These are phyloP conservation scores for Trypanosoma theileri DNA, from an alignment of 208 protist genomes.

Conservation along the genomic window DNA sequence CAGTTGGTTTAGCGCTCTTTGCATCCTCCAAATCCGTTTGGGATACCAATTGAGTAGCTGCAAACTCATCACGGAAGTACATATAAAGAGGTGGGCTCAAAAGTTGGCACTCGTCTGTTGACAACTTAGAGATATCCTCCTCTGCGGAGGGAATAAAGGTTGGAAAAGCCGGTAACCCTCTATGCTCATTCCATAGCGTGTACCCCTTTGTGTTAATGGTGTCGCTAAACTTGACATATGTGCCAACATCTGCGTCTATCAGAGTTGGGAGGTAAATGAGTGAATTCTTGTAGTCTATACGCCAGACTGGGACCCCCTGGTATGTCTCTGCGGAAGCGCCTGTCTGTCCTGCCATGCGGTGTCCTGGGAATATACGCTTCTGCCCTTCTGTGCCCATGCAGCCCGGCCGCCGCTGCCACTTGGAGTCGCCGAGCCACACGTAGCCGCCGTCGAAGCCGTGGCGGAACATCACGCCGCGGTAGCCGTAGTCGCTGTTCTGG, in stretches of 20 bases:
- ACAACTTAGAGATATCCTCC: slow-evolving; percentile 83
- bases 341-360: slow-evolving; percentile 90
- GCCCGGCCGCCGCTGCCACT: slow-evolving; percentile 91
- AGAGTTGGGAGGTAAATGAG: slow-evolving; percentile 90
- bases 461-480: slow-evolving; percentile 91
- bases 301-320: slow-evolving; percentile 87
- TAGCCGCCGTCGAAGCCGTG: slow-evolving; percentile 93
- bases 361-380: slow-evolving; percentile 90
- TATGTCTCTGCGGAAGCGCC: slow-evolving; percentile 88
- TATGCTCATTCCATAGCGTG: slow-evolving; percentile 91
- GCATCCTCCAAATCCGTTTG: slow-evolving; percentile 91
- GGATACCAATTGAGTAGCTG: slow-evolving; percentile 75
- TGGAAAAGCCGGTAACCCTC: slow-evolving; percentile 87
- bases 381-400: slow-evolving; percentile 89
- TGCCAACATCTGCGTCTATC: slow-evolving; percentile 86
- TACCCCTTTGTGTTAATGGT: slow-evolving; percentile 92
- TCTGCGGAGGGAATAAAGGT: slow-evolving; percentile 84
- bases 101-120: slow-evolving; percentile 91
- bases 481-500: slow-evolving; percentile 93
- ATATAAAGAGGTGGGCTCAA: slow-evolving; percentile 84
- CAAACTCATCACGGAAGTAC: slow-evolving; percentile 91
- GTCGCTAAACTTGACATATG: slow-evolving; percentile 91
- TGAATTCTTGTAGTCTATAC: slow-evolving; percentile 94
- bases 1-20: slow-evolving; percentile 80
- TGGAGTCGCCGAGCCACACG: slow-evolving; percentile 91